Percentiles rank a stretch among this genome's conserved stretches.
These are phyloP conservation scores for Aspergillus sp. DNA, from an alignment of 2,329 filamentous ascomycete species.

Conservation along the genomic window DNA sequence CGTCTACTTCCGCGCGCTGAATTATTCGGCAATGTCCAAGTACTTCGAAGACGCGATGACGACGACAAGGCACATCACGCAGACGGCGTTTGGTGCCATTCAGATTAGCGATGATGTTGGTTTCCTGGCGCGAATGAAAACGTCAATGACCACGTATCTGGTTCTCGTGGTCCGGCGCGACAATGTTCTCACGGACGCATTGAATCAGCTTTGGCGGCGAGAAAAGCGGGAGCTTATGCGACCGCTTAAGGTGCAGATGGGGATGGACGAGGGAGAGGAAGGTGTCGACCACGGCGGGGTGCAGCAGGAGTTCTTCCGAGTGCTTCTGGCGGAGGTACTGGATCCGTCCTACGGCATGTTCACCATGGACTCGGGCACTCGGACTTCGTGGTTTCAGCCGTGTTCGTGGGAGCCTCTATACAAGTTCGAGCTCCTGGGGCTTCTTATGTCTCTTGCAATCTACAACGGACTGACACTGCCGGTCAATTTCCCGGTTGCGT, in stretches of 20 bases:
- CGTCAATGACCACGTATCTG: conserved; percentile 60
- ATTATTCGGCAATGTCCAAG: conserved; percentile 76
- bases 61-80: conserved; percentile 36
- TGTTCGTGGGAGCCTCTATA: conserved; percentile 72
- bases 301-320: conserved; percentile 89
- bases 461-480: conserved; percentile 91
- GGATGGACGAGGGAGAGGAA: conserved; percentile 72
- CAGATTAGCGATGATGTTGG: conserved; percentile 49
- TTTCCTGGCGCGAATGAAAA: conserved; percentile 54
- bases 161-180: conserved; percentile 60
- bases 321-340: conserved; percentile 71
- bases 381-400: conserved; percentile 81
- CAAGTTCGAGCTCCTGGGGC: conserved; percentile 81
- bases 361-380: conserved; percentile 63
- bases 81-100: conserved; percentile 36
- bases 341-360: conserved; percentile 70
- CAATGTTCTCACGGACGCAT: conserved; percentile 60
- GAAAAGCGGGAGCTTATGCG: conserved; percentile 72
- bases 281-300: conserved; percentile 91
- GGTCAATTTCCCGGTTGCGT: conserved; percentile 72
- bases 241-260: conserved; percentile 80
- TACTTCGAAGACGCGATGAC: conserved; percentile 59
- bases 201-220: conserved; percentile 83
- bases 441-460: conserved; percentile 79
- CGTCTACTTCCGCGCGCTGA: conserved; percentile 78